These are phyloP conservation scores for Trichoderma sp. DNA, from an alignment of 2,329 filamentous ascomycete species.

Conservation along the genomic window DNA sequence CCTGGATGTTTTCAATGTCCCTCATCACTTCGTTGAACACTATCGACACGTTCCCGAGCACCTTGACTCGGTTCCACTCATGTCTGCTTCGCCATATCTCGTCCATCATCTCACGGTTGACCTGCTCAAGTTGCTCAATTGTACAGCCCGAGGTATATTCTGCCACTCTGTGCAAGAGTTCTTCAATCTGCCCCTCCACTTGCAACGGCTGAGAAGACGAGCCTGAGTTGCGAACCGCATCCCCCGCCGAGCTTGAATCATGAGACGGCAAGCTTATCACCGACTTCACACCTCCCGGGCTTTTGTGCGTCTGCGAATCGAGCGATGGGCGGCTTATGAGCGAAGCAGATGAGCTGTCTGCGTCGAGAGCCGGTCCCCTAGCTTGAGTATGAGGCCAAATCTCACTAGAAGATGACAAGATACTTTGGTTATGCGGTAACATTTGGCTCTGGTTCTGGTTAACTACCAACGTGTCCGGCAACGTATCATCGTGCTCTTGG, in stretches of 20 bases:
- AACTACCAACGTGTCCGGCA: conserved; percentile 57
- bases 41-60: conserved; percentile 62
- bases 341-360: conserved; percentile 30
- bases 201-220: conserved; percentile 48
- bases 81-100: conserved; percentile 77
- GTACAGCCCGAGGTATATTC: conserved; percentile 72
- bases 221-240: conserved; percentile 34
- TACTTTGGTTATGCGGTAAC: neutral
- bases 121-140: conserved; percentile 93
- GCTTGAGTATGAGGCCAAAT: conserved; percentile 61
- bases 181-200: conserved; percentile 51
- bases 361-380: conserved; percentile 48
- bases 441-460: conserved; percentile 41
- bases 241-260: conserved; percentile 39
- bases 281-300: conserved; percentile 17
- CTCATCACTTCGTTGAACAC: conserved; percentile 75
- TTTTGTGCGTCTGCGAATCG: conserved; percentile 31
- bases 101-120: conserved; percentile 89
- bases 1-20: conserved; percentile 64
- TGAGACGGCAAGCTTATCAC: conserved; percentile 35
- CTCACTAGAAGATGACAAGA: conserved; percentile 45
- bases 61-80: conserved; percentile 81
- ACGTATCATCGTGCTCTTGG: conserved; percentile 42
- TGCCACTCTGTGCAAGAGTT: conserved; percentile 65
- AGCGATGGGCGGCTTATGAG: conserved; percentile 44